A percentile compares a stretch with the other conserved stretches of the same genome.
phyloP scores from a whole-genome alignment of 1,284 basidiomycete species.

The Lentinus polychrous region DNA sequence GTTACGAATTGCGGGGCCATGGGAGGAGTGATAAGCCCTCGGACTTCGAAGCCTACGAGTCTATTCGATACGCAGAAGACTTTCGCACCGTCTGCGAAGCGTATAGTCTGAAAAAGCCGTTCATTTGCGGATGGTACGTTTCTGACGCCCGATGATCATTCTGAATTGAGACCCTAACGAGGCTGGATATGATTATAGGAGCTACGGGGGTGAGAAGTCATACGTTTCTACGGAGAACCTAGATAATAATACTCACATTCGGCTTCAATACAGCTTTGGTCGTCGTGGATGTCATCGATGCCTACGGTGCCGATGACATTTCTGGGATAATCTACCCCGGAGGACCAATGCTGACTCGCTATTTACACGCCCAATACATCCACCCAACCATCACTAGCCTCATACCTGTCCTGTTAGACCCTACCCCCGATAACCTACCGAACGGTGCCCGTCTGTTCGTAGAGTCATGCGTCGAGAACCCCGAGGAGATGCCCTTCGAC shows the following conservation, averaged over 20 bases:
- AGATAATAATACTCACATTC: neutral
- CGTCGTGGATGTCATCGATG: slow-evolving; percentile 30
- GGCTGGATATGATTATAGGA: slow-evolving; percentile 21
- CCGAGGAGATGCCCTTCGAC: slow-evolving; percentile 21
- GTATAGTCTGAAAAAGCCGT: slow-evolving; percentile 27
- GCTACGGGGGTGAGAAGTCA: slow-evolving; percentile 26
- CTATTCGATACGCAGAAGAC: slow-evolving; percentile 29
- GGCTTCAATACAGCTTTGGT: slow-evolving; percentile 20
- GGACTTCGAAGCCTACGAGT: slow-evolving; percentile 20
- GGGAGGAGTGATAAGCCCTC: slow-evolving; percentile 25
- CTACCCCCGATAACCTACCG: slow-evolving; percentile 22
- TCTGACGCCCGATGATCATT: neutral
- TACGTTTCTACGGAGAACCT: neutral
- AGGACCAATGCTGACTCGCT: slow-evolving; percentile 19
- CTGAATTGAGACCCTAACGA: neutral
- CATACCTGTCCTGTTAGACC: slow-evolving; percentile 21
- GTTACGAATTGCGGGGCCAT: slow-evolving; percentile 29
- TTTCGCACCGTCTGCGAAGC: slow-evolving; percentile 27
- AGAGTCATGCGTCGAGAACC: slow-evolving; percentile 23
- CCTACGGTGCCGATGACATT: slow-evolving; percentile 28
- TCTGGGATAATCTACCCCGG: slow-evolving; percentile 31
- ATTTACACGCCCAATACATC: slow-evolving; percentile 17
- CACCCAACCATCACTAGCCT: slow-evolving; percentile 26
- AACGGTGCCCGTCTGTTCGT: slow-evolving; percentile 26
- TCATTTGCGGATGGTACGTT: slow-evolving; percentile 32